Conservation (phyloP, 2,329 filamentous ascomycete genomes). For the Fusarium dlaminii region DNA sequence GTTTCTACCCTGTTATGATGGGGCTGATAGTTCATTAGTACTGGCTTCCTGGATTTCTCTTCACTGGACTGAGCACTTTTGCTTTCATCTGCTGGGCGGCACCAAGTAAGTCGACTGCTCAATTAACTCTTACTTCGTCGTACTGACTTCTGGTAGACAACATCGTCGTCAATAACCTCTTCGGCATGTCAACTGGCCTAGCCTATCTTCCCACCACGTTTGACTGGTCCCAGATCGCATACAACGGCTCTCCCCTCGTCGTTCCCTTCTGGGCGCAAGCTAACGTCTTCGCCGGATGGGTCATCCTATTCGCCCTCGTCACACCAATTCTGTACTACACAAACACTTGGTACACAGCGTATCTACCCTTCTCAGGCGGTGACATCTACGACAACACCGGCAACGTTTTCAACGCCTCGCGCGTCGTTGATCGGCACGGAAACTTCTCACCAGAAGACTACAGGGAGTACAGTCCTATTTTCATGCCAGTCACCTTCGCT, state of each 20-base stretch:
- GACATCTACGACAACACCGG: background rate
- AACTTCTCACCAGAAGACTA: background rate
- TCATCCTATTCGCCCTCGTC: background rate
- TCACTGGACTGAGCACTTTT: background rate
- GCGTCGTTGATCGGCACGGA: background rate
- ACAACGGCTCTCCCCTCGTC: background rate
- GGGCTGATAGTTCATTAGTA: background rate
- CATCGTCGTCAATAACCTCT: background rate
- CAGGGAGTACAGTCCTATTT: background rate
- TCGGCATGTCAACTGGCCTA: background rate
- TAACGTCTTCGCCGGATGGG: background rate
- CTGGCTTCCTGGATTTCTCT: background rate
- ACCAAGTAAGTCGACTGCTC: background rate
- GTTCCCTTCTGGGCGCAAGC: background rate
- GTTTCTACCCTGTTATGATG: background rate
- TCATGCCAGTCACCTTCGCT: background rate
- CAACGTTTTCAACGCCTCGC: background rate
- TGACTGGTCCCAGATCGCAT: background rate
- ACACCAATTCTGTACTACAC: background rate
- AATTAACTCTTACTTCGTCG: accelerated
- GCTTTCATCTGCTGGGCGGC: conserved; percentile 1
- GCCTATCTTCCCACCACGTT: background rate
- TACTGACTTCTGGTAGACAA: background rate
- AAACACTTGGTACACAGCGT: background rate
- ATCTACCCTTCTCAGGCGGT: background rate